phyloP scores from a whole-genome alignment of 169 alveolate genomes.

The Babesia sp. region DNA sequence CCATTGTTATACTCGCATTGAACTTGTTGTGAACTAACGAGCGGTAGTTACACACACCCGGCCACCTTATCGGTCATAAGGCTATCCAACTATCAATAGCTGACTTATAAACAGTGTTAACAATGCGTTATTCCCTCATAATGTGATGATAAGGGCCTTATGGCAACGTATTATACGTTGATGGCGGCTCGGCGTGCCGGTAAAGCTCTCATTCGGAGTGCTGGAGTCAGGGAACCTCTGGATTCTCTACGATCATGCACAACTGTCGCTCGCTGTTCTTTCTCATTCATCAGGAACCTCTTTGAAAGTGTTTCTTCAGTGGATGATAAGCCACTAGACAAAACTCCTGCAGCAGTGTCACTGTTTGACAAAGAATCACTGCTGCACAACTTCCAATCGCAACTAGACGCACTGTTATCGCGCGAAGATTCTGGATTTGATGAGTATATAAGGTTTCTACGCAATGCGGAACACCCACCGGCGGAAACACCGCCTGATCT shows the following conservation, averaged over 20 bases:
- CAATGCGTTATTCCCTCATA: no score
- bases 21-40: no score
- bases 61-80: no score
- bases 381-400: constrained; percentile 19
- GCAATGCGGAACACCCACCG: constrained; percentile 8
- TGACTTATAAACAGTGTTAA: no score
- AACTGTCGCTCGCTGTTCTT: background rate
- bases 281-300: constrained; percentile 1
- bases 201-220: background rate
- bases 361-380: constrained; percentile 44
- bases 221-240: background rate
- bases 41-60: no score
- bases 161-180: no score
- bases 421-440: background rate
- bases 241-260: no score
- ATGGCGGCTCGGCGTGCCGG: constrained; percentile 6
- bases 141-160: no score
- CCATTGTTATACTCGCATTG: no score
- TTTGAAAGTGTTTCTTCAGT: background rate
- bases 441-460: constrained; percentile 5
- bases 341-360: constrained; percentile 4
- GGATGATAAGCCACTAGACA: background rate
- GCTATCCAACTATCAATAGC: no score
- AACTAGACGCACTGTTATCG: constrained; percentile 16
- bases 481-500: background rate